A percentile compares a stretch with the other conserved stretches of the same genome.
Evolutionary conservation across 1,284 basidiomycete genomes (phyloP).

Genomic region (Blastosporella zonata): DNA sequence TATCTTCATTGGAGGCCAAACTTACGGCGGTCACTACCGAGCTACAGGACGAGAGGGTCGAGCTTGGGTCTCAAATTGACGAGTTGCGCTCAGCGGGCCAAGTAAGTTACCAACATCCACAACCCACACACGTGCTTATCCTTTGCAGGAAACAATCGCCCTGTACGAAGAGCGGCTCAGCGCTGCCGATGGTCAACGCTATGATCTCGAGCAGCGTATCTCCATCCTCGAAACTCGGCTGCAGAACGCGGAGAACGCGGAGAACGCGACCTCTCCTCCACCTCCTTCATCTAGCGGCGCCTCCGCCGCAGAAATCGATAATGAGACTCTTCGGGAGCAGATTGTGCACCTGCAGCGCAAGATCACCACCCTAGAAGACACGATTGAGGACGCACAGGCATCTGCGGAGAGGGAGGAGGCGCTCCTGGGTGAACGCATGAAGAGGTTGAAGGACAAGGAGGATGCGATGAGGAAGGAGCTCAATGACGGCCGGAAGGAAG

Average conservation of each 20-base stretch:
- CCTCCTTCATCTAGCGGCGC: conserved; percentile 33
- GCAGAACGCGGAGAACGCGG: conserved; percentile 28
- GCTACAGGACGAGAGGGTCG: conserved; percentile 63
- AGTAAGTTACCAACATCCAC: conserved; percentile 37
- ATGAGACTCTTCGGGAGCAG: conserved; percentile 87
- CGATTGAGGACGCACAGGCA: conserved; percentile 75
- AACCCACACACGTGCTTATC: conserved; percentile 2
- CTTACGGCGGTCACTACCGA: conserved; percentile 44
- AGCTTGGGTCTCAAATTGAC: conserved; percentile 70
- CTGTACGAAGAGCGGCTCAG: conserved; percentile 88
- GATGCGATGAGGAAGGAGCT: conserved; percentile 69
- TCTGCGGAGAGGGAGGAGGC: conserved; percentile 75
- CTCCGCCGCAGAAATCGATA: conserved; percentile 83
- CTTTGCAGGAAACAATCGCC: conserved; percentile 79
- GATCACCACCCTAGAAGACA: conserved; percentile 76
- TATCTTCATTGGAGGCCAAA: conserved; percentile 48
- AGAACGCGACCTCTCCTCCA: conserved; percentile 33
- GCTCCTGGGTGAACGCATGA: conserved; percentile 60
- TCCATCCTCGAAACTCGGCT: conserved; percentile 61
- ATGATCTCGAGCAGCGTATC: conserved; percentile 75
- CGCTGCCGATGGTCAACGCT: conserved; percentile 65
- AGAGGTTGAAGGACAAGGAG: conserved; percentile 77
- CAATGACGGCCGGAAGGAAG: conserved; percentile 56
- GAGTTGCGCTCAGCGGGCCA: conserved; percentile 82
- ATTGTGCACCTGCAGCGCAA: conserved; percentile 81